Base-by-base conservation (phyloP, 163 green algal species). In the Scenedesmus sp. region DNA sequence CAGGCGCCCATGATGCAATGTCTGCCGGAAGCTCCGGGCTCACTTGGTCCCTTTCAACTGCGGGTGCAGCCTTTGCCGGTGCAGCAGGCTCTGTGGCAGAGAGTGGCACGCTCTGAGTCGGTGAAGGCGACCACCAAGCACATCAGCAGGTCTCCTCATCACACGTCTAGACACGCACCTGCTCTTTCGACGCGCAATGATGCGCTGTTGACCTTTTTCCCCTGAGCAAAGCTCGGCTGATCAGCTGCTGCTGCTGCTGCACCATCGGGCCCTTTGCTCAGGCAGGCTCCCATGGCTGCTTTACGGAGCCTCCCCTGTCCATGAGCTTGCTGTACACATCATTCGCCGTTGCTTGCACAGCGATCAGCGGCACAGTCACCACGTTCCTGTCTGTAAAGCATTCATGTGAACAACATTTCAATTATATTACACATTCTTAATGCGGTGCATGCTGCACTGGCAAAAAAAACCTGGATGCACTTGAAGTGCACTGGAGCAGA, bases 241-340 rank as follows among this genome's bases (percentile, higher is more conserved):
- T 79, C 64, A 73, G 64, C 70, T 79, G 70, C 70, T 79, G 70
- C 70, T 76, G 70, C 70, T 79, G 70, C 70, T 79, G 70, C 70
- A 79, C 70, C 70, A 79, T 79, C 23, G 70, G 70, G 70, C 5
- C 70, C 70, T n/a, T 79, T 79, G 70, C 70, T 79, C 23, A 79
- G 13, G 70, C 70, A 79, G 18, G 70, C 70, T 52, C 70, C 70
- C 70, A 79, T 79, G 70, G 15, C 70, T 79, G 70, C 70, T 52
- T 6, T 79, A 79, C 26, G 7, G 70, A 12, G 1, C 70, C 70
- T 79, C 5, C 23, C 70, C 23, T 79, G 5, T 79, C 70, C 70
- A 79, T 79, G 70, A 52, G 18, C 67, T 77, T 34, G 18, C 67
- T 77, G 67, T 77, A 6, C 23, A 52, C 70, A 46, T 79, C 18